Percentiles rank a stretch among this genome's conserved stretches.
Conservation (phyloP, 2,329 filamentous ascomycete species). For the Trichoderma sp. region DNA sequence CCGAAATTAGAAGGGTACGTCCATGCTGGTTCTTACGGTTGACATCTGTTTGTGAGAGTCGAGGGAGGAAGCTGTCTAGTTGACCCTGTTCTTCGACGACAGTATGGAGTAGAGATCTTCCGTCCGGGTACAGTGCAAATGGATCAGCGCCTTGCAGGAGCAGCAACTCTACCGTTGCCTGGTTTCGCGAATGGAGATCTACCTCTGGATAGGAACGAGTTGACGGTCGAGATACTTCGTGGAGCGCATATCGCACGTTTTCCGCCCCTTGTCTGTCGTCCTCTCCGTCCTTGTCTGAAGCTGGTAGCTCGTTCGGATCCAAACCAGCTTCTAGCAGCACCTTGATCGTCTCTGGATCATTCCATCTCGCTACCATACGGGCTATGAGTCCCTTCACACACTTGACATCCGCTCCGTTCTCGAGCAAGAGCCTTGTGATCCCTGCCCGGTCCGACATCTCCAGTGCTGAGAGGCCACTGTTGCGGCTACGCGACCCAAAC, state of each 20-base stretch:
- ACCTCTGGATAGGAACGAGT: neutral
- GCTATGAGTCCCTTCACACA: neutral
- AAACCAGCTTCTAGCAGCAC: neutral
- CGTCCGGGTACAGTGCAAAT: neutral
- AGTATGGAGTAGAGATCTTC: neutral
- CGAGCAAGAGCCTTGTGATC: neutral
- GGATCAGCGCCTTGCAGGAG: neutral
- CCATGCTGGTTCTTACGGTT: neutral
- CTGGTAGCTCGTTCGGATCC: neutral
- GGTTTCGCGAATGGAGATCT: neutral
- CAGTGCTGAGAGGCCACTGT: neutral
- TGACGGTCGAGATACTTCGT: neutral
- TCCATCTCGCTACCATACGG: neutral
- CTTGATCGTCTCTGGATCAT: neutral
- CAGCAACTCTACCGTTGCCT: neutral
- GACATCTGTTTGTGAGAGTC: neutral
- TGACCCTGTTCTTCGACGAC: neutral
- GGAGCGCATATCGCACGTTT: neutral
- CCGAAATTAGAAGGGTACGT: neutral
- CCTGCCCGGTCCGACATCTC: neutral
- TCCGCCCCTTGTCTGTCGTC: neutral
- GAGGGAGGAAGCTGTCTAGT: neutral
- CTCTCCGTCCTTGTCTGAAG: accelerated
- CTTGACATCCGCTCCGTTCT: neutral
- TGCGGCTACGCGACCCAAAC: neutral